Evolutionary conservation across 192 early-diverging fungal species (phyloP), one percentile per base, ranked within the genome.

Genomic region (Chytriomyces sp.): DNA sequence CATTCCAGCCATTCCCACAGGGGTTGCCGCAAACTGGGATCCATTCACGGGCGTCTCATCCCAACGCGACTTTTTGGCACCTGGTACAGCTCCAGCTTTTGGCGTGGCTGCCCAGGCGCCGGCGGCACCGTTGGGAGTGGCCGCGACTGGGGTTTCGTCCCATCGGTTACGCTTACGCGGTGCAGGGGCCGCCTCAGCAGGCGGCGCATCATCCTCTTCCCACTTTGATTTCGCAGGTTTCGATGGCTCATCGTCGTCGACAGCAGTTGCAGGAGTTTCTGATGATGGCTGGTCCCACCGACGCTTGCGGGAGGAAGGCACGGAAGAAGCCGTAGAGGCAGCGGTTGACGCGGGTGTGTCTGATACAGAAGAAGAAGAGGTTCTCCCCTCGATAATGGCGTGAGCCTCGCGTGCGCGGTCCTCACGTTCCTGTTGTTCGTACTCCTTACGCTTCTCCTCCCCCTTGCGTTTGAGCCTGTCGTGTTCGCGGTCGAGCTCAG

Each of bases 41-140:
- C 73, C 81, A 40, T 77, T 77, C 8, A 92, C 88, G 7, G 95
- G 97, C 0, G 97, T 99, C 72, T 94, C 94, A 72, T 98, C 97
- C 97, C 97, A 99, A 38, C 94, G 82, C 12, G 95, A 97, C 61
- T 91, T 87, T 65, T 95, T 94, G 54, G 73, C 87, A 49, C 67
- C 82, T 7, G 79, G 80, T 49, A 77, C 81, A 5, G 91, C 87
- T 33, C 67, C 82, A 10, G 79, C 81, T 52, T 79, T 82, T 5
- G 91, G 92, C 14, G 93, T 93, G 4, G 90, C 94, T 58, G 93
- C 95, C 91, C 90, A 93, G 8, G 88, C 75, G 31, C 59, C 67
- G 8, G 75, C 31, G 32, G 71, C 25, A 81, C 79, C 26, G 44
- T 49, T 49, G 52, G 58, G 25, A 69, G 64, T 5, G 14, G 80